Conservation (phyloP, 352 stramenopile genomes). For the Phytophthora hybrid region DNA sequence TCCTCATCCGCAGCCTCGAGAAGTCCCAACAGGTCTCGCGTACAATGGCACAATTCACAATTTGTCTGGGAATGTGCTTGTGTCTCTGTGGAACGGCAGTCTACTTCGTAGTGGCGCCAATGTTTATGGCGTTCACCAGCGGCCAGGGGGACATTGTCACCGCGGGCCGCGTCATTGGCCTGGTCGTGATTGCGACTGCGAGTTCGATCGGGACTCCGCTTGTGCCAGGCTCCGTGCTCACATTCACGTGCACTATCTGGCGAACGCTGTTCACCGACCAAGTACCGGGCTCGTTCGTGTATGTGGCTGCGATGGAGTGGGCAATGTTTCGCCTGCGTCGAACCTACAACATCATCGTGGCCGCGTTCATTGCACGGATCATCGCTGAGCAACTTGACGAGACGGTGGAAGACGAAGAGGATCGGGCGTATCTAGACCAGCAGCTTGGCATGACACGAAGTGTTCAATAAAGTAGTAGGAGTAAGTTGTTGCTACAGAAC, state of each 20-base stretch:
- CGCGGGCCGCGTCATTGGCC: slow-evolving; percentile 43
- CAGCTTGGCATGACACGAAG: slow-evolving; percentile 44
- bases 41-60: slow-evolving; percentile 67
- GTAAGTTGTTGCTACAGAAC: no score
- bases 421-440: slow-evolving; percentile 54
- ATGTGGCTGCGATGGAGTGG: slow-evolving; percentile 62
- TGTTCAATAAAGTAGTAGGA: slow-evolving; percentile 7
- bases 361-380: slow-evolving; percentile 72
- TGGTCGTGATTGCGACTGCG: slow-evolving; percentile 54
- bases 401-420: slow-evolving; percentile 75
- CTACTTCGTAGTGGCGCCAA: slow-evolving; percentile 59
- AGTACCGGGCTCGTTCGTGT: slow-evolving; percentile 52
- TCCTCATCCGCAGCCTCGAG: slow-evolving; percentile 73
- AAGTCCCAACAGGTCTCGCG: slow-evolving; percentile 67
- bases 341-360: slow-evolving; percentile 69
- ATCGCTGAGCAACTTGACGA: slow-evolving; percentile 79
- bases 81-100: slow-evolving; percentile 62
- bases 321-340: slow-evolving; percentile 61
- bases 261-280: slow-evolving; percentile 48
- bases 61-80: slow-evolving; percentile 60
- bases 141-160: slow-evolving; percentile 52
- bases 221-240: slow-evolving; percentile 43
- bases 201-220: slow-evolving; percentile 65
- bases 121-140: slow-evolving; percentile 76
- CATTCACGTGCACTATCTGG: slow-evolving; percentile 69